Evolutionary conservation across 805 yeast species (phyloP).

Genomic region (Suhomyces canberraensis): DNA sequence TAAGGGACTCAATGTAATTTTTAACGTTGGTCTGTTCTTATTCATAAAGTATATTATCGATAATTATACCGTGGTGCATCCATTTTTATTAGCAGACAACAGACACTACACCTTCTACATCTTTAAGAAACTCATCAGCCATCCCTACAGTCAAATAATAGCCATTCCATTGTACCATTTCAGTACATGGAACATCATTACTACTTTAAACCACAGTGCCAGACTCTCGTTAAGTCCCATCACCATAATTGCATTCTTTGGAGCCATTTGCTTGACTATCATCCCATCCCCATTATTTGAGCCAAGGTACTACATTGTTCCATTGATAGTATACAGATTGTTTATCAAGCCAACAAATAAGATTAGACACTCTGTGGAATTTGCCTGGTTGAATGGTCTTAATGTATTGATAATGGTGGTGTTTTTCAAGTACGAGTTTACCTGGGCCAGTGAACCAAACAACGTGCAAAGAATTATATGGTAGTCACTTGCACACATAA

Average conservation of each 20-base stretch:
- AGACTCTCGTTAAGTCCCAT: conserved; percentile 22
- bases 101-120: conserved; percentile 90
- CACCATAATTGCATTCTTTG: conserved; percentile 48
- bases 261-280: conserved; percentile 57
- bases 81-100: conserved; percentile 89
- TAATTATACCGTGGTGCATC: conserved; percentile 74
- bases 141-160: conserved; percentile 44
- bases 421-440: conserved; percentile 60
- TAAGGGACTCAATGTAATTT: conserved; percentile 14
- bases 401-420: conserved; percentile 51
- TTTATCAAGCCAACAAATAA: conserved; percentile 42
- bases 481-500: conserved; percentile 47
- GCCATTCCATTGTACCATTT: conserved; percentile 73
- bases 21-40: conserved; percentile 14
- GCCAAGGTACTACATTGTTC: conserved; percentile 87
- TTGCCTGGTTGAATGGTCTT: conserved; percentile 57
- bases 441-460: conserved; percentile 62
- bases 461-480: conserved; percentile 80
- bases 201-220: conserved; percentile 10
- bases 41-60: conserved; percentile 48
- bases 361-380: conserved; percentile 49
- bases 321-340: conserved; percentile 72
- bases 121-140: conserved; percentile 62
- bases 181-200: conserved; percentile 32
- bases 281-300: conserved; percentile 92